Percentiles rank a stretch among this genome's conserved stretches.
phyloP scores from a whole-genome alignment of 1,284 basidiomycete species.

The Pseudozyma hubeiensis region DNA sequence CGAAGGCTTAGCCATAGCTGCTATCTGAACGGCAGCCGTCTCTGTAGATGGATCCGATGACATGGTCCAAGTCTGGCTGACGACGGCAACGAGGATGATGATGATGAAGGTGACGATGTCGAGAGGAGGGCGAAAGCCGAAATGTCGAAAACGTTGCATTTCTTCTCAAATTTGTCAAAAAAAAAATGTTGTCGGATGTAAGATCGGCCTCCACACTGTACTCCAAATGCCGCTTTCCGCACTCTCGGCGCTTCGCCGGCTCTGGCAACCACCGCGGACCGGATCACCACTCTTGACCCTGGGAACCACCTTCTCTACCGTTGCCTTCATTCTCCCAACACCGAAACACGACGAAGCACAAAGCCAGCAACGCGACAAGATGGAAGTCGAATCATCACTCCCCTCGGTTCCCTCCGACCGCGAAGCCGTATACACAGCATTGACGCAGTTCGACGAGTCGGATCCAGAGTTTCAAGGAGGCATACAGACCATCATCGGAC shows the following conservation, averaged over 20 bases:
- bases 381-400: slow-evolving; percentile 20
- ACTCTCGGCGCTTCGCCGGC: slow-evolving; percentile 7
- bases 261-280: slow-evolving; percentile 6
- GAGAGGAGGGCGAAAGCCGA: neutral
- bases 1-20: neutral
- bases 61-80: neutral
- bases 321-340: neutral
- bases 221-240: slow-evolving; percentile 6
- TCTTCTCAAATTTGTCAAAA: slow-evolving; percentile 5
- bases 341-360: neutral
- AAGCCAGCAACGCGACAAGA: neutral
- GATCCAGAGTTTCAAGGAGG: slow-evolving; percentile 51
- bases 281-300: neutral
- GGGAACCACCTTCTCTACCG: neutral
- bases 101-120: neutral
- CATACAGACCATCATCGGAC: slow-evolving; percentile 49
- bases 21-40: neutral
- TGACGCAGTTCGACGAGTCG: slow-evolving; percentile 32
- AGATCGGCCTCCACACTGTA: slow-evolving; percentile 15
- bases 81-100: neutral
- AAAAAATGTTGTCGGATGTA: slow-evolving; percentile 1
- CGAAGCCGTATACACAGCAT: slow-evolving; percentile 35
- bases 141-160: slow-evolving; percentile 1
- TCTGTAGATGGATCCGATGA: slow-evolving; percentile 11
- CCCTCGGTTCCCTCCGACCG: slow-evolving; percentile 36